Percentiles rank a stretch among this genome's conserved stretches.
These are phyloP conservation scores for Cucurbita pepo DNA, from an alignment of 306 rosid genomes.

Conservation along the genomic window DNA sequence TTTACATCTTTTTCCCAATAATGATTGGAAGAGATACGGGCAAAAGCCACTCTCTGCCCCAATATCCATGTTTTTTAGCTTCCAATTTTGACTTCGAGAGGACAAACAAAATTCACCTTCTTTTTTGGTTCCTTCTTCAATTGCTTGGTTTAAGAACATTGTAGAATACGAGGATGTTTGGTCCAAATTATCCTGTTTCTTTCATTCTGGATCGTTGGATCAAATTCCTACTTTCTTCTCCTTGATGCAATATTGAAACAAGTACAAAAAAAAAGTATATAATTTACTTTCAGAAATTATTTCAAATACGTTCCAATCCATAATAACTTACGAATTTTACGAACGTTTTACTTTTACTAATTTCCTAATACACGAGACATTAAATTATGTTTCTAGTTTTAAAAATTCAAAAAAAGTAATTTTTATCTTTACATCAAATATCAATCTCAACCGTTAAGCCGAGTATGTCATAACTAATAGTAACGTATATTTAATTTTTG, in stretches of 20 bases:
- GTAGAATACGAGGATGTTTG: no score
- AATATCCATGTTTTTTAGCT: conserved; percentile 11
- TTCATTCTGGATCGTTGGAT: neutral
- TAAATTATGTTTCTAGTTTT: neutral
- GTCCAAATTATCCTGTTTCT: neutral
- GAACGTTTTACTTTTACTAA: neutral
- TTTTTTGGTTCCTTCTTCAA: conserved; percentile 23
- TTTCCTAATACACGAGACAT: neutral
- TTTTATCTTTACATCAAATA: no score
- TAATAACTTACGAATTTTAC: no score
- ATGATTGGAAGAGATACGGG: neutral
- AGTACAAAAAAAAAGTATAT: no score
- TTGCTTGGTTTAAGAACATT: conserved; percentile 13
- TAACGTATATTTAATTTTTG: no score
- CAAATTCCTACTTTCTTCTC: neutral
- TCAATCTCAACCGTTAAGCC: no score
- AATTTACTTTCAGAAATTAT: neutral
- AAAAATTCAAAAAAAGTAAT: neutral
- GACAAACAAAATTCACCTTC: conserved; percentile 3
- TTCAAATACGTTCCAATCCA: no score
- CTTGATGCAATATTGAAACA: neutral
- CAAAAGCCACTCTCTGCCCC: conserved; percentile 6
- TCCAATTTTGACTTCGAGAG: conserved; percentile 1
- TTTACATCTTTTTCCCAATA: neutral
- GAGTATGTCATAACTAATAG: no score